Evolutionary conservation across 129 eudicot genomes (phyloP), one percentile per base, ranked within the genome.

Genomic region (Glebionis coronaria): DNA sequence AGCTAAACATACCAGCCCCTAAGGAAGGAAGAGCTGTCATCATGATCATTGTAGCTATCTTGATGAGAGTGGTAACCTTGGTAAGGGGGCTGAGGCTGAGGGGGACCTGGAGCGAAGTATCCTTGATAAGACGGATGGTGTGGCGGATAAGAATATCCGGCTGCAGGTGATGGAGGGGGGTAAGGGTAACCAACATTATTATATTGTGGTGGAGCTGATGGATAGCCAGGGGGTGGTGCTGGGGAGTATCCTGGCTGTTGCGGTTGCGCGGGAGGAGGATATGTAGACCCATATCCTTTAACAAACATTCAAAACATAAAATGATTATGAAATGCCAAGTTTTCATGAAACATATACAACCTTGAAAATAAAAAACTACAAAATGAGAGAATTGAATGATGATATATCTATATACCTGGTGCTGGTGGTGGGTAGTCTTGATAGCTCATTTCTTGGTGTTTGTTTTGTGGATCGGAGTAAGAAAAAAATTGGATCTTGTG

Each of bases 341-440:
- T 15, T 13, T 21, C 38, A 40, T 18, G 14, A 46, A 14, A 16
- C 14, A 12, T 0, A 16, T 15, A 15, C 31, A 61, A 40, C 19
- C 9, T 11, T 16, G 31, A 11, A 56, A n/a, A n/a, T 29, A 31
- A 9, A 31, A 9, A 38, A 38, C 9, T 1, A 11, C 0, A n/a
- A 6, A 44, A 16, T 9, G 46, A 45, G 15, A 50, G 57, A 27
- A 72, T 50, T 9, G 38, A n/a, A 15, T 23, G 65, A 49, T 12
- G 9, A 12, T 0, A 11, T 1, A 46, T 12, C 1, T 11, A 46
- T 4, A 12, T 20, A 20, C 31, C 60, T 21, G 35, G 13, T 55
- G 73, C 71, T 67, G 73, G 68, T 67, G 73, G 79, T 54, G 72
- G 71, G 27, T 73, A 73, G 50, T 44, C 13, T 14, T 64, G 78